These are phyloP conservation scores for Rhizopus stolonifer DNA, from an alignment of 371 early-diverging fungal genomes.

Conservation along the genomic window DNA sequence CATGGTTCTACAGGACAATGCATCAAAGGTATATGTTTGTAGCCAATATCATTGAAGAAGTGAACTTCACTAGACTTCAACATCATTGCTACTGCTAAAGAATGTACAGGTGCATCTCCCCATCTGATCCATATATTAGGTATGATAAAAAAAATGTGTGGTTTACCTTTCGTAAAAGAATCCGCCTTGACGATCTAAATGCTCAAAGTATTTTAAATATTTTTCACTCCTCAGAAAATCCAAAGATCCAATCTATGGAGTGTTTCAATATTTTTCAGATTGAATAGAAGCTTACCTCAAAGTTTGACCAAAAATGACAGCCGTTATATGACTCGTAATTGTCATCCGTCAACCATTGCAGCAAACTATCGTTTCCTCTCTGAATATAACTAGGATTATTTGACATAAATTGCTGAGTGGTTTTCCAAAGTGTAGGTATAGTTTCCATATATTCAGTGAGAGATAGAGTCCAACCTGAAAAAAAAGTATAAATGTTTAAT, in stretches of 20 bases:
- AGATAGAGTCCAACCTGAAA: conserved; percentile 71
- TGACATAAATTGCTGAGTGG: conserved; percentile 56
- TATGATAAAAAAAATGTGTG: background rate
- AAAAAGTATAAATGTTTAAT: conserved; percentile 86
- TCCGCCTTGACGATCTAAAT: conserved; percentile 78
- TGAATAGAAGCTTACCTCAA: conserved; percentile 41
- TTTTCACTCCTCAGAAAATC: conserved; percentile 71
- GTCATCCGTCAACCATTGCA: conserved; percentile 35
- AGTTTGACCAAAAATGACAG: conserved; percentile 85
- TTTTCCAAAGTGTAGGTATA: conserved; percentile 82
- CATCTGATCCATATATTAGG: conserved; percentile 10
- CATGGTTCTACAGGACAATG: conserved; percentile 68
- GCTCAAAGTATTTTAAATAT: conserved; percentile 79
- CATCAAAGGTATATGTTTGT: conserved; percentile 66
- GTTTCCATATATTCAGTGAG: conserved; percentile 81
- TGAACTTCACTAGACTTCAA: conserved; percentile 78
- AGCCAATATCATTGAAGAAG: conserved; percentile 91
- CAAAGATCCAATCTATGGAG: conserved; percentile 72
- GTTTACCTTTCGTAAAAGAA: conserved; percentile 91
- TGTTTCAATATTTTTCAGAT: background rate
- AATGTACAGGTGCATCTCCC: conserved; percentile 83
- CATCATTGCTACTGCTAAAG: conserved; percentile 84
- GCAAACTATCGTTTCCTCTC: conserved; percentile 22
- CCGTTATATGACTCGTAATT: conserved; percentile 50
- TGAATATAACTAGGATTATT: conserved; percentile 42